A percentile compares a stretch with the other conserved stretches of the same genome.
phyloP scores from a whole-genome alignment of 257 asterid genomes.

The Plantago major region DNA sequence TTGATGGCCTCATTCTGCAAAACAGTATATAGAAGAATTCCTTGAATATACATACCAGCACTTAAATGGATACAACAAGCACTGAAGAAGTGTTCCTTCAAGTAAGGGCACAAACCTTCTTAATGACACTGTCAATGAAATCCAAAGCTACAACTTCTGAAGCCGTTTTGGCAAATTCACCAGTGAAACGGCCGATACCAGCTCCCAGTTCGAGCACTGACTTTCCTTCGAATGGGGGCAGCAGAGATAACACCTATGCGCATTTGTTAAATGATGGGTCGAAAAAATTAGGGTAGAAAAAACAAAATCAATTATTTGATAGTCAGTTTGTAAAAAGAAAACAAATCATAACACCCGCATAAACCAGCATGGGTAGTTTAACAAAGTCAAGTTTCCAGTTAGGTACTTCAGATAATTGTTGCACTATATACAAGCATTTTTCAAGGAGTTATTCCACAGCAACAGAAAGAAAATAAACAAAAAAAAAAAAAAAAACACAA shows the following conservation, averaged over 20 bases:
- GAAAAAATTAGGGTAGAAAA: neutral
- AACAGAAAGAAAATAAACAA: no score
- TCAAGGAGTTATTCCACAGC: no score
- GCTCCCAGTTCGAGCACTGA: conserved; percentile 94
- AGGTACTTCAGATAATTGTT: no score
- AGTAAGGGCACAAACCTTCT: conserved; percentile 48
- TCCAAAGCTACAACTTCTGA: conserved; percentile 71
- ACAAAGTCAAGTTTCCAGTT: no score
- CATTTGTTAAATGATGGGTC: neutral
- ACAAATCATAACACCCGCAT: no score
- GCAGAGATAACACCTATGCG: conserved; percentile 72
- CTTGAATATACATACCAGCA: neutral
- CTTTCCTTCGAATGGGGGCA: conserved; percentile 81
- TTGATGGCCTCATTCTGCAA: conserved; percentile 73
- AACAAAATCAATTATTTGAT: neutral
- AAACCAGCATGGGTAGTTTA: no score
- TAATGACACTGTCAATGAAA: conserved; percentile 80
- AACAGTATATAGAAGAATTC: conserved; percentile 1
- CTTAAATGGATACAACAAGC: conserved; percentile 11
- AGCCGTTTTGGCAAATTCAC: conserved; percentile 77
- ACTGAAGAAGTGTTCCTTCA: neutral
- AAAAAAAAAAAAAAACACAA: no score
- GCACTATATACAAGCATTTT: no score
- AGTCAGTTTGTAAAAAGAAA: no score
- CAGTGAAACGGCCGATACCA: conserved; percentile 98